A percentile compares a stretch with the other conserved stretches of the same genome.
phyloP scores from a whole-genome alignment of 1,284 basidiomycete genomes.

The Tilletia caries region DNA sequence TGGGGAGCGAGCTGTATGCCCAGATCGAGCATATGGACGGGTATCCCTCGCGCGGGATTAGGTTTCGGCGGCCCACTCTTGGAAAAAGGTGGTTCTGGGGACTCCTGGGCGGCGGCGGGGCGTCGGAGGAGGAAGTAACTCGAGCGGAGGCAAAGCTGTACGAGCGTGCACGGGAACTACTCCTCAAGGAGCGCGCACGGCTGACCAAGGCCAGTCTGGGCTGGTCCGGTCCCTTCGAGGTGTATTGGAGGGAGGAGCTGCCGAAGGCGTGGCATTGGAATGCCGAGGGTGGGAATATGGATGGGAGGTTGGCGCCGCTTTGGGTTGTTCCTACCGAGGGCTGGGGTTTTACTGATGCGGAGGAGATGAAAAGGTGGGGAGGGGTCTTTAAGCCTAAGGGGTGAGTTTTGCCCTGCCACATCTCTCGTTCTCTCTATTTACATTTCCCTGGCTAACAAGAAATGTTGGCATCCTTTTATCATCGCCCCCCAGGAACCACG shows the following conservation, averaged over 20 bases:
- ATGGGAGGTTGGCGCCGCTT: constrained; percentile 16
- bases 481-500: constrained; percentile 72
- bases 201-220: constrained; percentile 12
- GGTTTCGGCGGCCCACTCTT: constrained; percentile 18
- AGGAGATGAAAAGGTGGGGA: constrained; percentile 55
- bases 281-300: background rate
- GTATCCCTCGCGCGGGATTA: constrained; percentile 56
- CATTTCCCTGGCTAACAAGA: background rate
- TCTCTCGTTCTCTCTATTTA: background rate
- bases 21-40: constrained; percentile 68
- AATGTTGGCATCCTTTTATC: too few species aligned
- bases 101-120: background rate
- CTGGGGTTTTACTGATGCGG: constrained; percentile 18
- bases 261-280: constrained; percentile 19
- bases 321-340: constrained; percentile 20
- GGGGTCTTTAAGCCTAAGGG: constrained; percentile 66
- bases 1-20: constrained; percentile 66
- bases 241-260: constrained; percentile 17
- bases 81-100: background rate
- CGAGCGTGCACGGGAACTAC: background rate
- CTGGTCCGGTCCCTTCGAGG: constrained; percentile 14
- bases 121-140: background rate
- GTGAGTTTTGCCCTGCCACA: constrained; percentile 58
- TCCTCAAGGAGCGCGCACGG: background rate
- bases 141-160: background rate